Base-by-base conservation (phyloP, 768 basidiomycete genomes). In the Clathrus columnatus region DNA sequence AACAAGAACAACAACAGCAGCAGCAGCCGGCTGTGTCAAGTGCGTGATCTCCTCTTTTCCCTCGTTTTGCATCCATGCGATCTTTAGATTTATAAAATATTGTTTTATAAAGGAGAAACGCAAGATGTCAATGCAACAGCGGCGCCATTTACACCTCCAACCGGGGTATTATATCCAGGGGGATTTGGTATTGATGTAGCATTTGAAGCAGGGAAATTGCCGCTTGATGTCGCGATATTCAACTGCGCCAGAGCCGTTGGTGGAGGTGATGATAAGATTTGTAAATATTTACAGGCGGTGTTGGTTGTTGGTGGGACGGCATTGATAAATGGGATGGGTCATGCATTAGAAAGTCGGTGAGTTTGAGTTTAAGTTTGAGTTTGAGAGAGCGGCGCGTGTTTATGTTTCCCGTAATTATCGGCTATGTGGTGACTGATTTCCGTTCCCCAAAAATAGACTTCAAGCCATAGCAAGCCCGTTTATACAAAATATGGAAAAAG, bases 201-300 rank as follows among this genome's bases (percentile, higher is more conserved):
- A 54, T 84, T 81, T 62, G 92, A 94, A 70, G 87, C 92, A 18
- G 84, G 85, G 68, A 94, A 93, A 67, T 74, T 94, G 41, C 92
- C 94, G 1, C 72, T 96, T 54, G 93, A 96, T 64, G 86, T 94
- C 8, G 93, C 91, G 7, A 88, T 96, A 58, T 90, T 90, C 70
- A 93, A 95, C 65, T 88, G 91, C 61, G 81, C 91, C 7, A 77
- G 91, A n/a, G 85, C 89, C 1, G 86, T 85, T 36, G 36, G 36
- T 14, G 36, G 36, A 36, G 84, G 87, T 2, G 90, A 92, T 60
- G 92, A 95, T 26, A 89, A 89, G 69, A 85, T 91, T 60, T 83
- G 87, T 60, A 91, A 92, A 66, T 89, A 94, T 64, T 77, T 93
- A 24, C 84, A 88, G 64, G 88, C 87, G 2, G 85, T 96, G 18